Conservation (phyloP, 2,329 filamentous ascomycete genomes). For the Colletotrichum gigasporum region DNA sequence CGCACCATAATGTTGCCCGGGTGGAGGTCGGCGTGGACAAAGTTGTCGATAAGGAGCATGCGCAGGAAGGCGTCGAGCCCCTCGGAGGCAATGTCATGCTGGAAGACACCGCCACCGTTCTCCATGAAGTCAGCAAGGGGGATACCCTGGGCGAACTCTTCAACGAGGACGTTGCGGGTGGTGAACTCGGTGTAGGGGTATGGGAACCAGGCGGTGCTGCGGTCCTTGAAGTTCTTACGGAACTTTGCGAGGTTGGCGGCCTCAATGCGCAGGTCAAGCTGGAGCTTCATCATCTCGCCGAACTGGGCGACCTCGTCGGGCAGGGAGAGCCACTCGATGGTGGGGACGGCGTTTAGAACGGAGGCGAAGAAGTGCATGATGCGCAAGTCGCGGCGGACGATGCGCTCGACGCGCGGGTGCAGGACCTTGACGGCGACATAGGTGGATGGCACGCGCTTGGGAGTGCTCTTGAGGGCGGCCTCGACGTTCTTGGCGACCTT, state of each 20-base stretch:
- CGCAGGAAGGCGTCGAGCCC: constrained; percentile 94
- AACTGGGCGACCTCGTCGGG: constrained; percentile 95
- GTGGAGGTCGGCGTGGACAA: constrained; percentile 95
- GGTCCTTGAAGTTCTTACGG: constrained; percentile 87
- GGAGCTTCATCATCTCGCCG: constrained; percentile 98
- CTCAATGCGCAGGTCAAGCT: constrained; percentile 94
- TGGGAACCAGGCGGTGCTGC: constrained; percentile 95
- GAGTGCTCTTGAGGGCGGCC: constrained; percentile 85
- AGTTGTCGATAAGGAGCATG: constrained; percentile 97
- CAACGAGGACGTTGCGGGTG: constrained; percentile 89
- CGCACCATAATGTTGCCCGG: constrained; percentile 99
- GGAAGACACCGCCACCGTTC: constrained; percentile 90
- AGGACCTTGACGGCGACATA: constrained; percentile 97
- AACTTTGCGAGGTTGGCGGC: constrained; percentile 90
- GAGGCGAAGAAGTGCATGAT: constrained; percentile 96
- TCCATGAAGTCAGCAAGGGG: constrained; percentile 90
- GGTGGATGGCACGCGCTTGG: constrained; percentile 84
- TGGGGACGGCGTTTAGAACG: constrained; percentile 85
- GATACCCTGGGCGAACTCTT: constrained; percentile 96
- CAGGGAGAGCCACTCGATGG: constrained; percentile 96
- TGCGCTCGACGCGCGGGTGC: constrained; percentile 89
- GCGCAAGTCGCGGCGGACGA: constrained; percentile 86
- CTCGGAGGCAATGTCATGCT: constrained; percentile 93
- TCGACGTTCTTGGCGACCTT: constrained; percentile 86
- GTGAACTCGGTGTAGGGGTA: constrained; percentile 94